Evolutionary conservation across 345 rosid species (phyloP), one percentile per base, ranked within the genome.

Genomic region (Alliaria petiolata): DNA sequence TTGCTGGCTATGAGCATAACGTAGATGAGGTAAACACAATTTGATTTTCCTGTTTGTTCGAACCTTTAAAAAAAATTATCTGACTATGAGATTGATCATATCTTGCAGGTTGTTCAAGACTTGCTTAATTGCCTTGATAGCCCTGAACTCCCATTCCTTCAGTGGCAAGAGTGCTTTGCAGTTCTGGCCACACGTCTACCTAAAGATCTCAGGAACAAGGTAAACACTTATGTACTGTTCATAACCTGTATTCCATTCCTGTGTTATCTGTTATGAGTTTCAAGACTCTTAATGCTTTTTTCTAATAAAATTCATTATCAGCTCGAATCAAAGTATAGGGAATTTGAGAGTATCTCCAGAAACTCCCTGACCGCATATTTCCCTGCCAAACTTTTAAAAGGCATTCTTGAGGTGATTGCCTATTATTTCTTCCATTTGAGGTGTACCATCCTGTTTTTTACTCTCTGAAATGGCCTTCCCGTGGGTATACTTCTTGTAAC

Each of bases 81-180:
- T 7, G 39, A 70, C 44, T 56, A 11, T 72, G 13, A 44, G 59
- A 45, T 16, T 53, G 61, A 8, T 56, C 59, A 26, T 82, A 63
- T 76, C 55, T 49, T 70, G 75, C 77, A 93, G 98, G 98, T 93
- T 40, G 93, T 86, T 70, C 95, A 87, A 79, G 91, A 74, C 84
- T 84, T 95, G 79, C 93, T 95, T 12, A 81, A 70, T 50, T 89
- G 91, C 77, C 97, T 93, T 60, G 97, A 91, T 75, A 91, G 87
- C 79, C 97, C 97, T 42, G 93, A 88, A 73, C 90, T 91, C 34
- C 97, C 99, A 71, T 95, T 89, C 77, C 99, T 91, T 78, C 97
- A 91, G 72, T 93, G 99, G 97, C 99, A 91, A 91, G 97, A 93
- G 80, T 85, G 86, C 81, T 71, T 89, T 64, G 85, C 99, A 28